phyloP scores from a whole-genome alignment of 2,329 filamentous ascomycete genomes.

The Cordyceps militaris region DNA sequence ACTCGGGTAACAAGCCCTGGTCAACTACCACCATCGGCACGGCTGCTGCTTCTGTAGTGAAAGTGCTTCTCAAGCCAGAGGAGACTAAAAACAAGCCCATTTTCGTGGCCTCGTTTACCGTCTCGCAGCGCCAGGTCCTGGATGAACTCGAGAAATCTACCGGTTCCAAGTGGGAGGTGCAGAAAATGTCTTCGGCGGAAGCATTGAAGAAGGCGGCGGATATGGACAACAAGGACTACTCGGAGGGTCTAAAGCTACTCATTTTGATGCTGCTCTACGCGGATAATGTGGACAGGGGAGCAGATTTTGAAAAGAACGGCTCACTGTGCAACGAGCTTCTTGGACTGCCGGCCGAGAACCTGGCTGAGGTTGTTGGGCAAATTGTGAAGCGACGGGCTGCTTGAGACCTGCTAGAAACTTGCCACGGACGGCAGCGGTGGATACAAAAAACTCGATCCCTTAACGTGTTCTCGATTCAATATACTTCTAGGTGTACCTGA shows the following conservation, averaged over 20 bases:
- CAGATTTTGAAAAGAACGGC: constrained; percentile 1
- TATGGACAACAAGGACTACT: background rate
- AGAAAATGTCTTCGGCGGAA: constrained; percentile 21
- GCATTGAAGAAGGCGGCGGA: constrained; percentile 22
- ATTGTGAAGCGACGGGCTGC: background rate
- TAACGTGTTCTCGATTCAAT: no score
- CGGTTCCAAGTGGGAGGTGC: background rate
- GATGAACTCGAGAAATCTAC: constrained; percentile 6
- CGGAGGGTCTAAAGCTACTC: background rate
- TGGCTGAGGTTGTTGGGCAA: background rate
- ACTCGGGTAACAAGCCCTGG: constrained; percentile 14
- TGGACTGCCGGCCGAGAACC: constrained; percentile 1
- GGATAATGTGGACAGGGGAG: constrained; percentile 3
- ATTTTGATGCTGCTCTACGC: constrained; percentile 11
- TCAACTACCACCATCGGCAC: constrained; percentile 14
- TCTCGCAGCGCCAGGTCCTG: constrained; percentile 42
- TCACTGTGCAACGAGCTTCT: constrained; percentile 6
- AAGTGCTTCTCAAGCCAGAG: constrained; percentile 11
- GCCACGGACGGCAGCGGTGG: background rate
- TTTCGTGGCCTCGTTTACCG: constrained; percentile 35
- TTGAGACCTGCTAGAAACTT: background rate
- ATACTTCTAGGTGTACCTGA: no score
- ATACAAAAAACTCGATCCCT: background rate
- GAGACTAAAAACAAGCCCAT: constrained; percentile 16
- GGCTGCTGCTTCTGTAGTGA: constrained; percentile 15